phyloP scores from a whole-genome alignment of 2,329 filamentous ascomycete species.

The Calonectria pauciramosa region DNA sequence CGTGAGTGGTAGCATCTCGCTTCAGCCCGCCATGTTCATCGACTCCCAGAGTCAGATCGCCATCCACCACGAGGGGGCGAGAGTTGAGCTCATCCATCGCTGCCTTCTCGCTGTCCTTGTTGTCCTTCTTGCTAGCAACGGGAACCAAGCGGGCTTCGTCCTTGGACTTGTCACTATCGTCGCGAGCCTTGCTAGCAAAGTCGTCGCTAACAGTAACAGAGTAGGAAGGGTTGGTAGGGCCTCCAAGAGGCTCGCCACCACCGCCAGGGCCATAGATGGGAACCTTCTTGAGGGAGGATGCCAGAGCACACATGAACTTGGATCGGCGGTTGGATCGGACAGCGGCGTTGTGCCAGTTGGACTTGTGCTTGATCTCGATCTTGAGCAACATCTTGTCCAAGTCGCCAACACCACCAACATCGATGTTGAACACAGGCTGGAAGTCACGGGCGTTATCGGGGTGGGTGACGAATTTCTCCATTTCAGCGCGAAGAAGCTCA shows the following conservation, averaged over 20 bases:
- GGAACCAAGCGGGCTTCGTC: constrained; percentile 78
- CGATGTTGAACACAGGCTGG: constrained; percentile 84
- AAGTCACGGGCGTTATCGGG: constrained; percentile 94
- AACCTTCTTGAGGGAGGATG: constrained; percentile 86
- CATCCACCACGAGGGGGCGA: constrained; percentile 47
- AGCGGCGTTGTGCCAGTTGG: constrained; percentile 89
- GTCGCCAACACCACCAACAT: constrained; percentile 83
- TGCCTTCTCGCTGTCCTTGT: constrained; percentile 55
- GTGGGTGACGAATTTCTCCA: constrained; percentile 85
- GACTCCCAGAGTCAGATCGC: constrained; percentile 42
- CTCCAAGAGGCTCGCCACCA: constrained; percentile 72
- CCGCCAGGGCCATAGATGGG: constrained; percentile 88
- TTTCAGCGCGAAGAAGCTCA: constrained; percentile 85
- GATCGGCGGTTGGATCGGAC: constrained; percentile 85
- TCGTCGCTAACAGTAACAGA: constrained; percentile 81
- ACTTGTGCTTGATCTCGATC: constrained; percentile 91
- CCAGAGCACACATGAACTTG: constrained; percentile 97
- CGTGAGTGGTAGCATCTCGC: constrained; percentile 62
- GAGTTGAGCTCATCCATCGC: constrained; percentile 62
- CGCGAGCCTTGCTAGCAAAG: constrained; percentile 74
- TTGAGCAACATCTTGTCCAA: constrained; percentile 90
- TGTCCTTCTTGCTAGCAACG: constrained; percentile 44
- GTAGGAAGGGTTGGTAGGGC: constrained; percentile 83
- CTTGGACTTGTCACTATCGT: constrained; percentile 70
- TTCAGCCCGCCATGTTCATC: constrained; percentile 52